These are phyloP conservation scores for Coemansia biformis DNA, from an alignment of 192 early-diverging fungal genomes.

Conservation along the genomic window DNA sequence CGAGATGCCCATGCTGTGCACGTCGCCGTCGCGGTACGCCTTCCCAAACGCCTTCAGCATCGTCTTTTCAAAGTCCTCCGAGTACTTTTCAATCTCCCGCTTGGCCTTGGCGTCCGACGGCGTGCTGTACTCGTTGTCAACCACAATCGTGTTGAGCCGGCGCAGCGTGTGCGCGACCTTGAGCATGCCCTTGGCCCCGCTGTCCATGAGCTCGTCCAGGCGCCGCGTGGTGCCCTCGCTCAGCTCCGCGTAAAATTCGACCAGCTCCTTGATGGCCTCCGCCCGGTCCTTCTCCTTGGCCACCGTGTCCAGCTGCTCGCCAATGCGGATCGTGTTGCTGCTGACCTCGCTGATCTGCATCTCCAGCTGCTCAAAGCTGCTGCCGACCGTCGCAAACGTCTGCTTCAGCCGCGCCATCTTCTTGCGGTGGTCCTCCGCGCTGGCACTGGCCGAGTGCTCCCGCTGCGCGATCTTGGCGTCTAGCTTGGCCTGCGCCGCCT, in stretches of 20 bases:
- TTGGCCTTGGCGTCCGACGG: conserved; percentile 56
- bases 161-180: conserved; percentile 84
- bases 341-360: conserved; percentile 84
- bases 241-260: conserved; percentile 91
- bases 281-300: conserved; percentile 87
- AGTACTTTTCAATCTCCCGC: conserved; percentile 84
- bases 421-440: conserved; percentile 68
- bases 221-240: conserved; percentile 67
- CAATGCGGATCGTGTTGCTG: conserved; percentile 93
- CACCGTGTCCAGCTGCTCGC: conserved; percentile 95
- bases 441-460: conserved; percentile 69
- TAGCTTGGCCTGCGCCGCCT: conserved; percentile 66
- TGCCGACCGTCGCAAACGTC: conserved; percentile 83
- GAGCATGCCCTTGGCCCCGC: conserved; percentile 77
- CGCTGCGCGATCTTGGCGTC: conserved; percentile 79
- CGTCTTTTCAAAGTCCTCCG: conserved; percentile 85
- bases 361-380: conserved; percentile 83
- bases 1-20: conserved; percentile 62
- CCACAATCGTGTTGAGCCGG: conserved; percentile 69
- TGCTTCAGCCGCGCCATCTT: conserved; percentile 72
- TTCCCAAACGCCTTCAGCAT: conserved; percentile 83
- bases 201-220: conserved; percentile 68
- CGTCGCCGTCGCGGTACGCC: conserved; percentile 74
- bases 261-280: conserved; percentile 81
- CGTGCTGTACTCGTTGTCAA: conserved; percentile 47